These are phyloP conservation scores for Babesia microti DNA, from an alignment of 169 alveolate genomes.

Conservation along the genomic window DNA sequence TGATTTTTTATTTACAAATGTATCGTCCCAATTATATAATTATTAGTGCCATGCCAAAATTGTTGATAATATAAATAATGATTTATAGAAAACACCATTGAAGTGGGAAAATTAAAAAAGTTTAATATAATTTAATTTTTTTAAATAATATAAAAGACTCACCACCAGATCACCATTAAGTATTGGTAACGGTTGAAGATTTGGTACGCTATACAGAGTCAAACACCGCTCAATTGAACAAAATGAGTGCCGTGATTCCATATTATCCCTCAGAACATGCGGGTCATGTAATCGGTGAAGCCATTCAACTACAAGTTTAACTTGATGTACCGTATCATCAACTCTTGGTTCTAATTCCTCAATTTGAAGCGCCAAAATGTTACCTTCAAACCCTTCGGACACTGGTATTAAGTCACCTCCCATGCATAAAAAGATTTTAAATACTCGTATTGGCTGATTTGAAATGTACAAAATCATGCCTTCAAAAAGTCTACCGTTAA, in stretches of 20 bases:
- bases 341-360: slow-evolving; percentile 4
- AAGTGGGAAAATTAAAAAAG: too few relatives aligned
- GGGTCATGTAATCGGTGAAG: slow-evolving; percentile 40
- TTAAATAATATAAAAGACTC: background rate
- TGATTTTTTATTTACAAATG: too few relatives aligned
- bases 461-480: slow-evolving; percentile 62
- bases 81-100: too few relatives aligned
- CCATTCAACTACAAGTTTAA: slow-evolving; percentile 49
- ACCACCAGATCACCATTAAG: slow-evolving; percentile 26
- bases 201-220: slow-evolving; percentile 34
- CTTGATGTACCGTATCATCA: slow-evolving; percentile 1
- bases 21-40: too few relatives aligned
- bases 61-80: too few relatives aligned
- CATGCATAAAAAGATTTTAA: slow-evolving; percentile 53
- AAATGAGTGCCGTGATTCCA: slow-evolving; percentile 28
- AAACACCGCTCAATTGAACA: slow-evolving; percentile 40
- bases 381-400: slow-evolving; percentile 54
- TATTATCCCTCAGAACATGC: slow-evolving; percentile 24
- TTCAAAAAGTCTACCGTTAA: slow-evolving; percentile 55
- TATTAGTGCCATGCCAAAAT: too few relatives aligned
- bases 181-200: slow-evolving; percentile 41
- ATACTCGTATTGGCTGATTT: slow-evolving; percentile 17
- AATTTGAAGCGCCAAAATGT: slow-evolving; percentile 54
- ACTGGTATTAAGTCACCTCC: slow-evolving; percentile 70
- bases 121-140: background rate